phyloP scores from a whole-genome alignment of 2,329 filamentous ascomycete species.

The Curvularia eragrostidis region DNA sequence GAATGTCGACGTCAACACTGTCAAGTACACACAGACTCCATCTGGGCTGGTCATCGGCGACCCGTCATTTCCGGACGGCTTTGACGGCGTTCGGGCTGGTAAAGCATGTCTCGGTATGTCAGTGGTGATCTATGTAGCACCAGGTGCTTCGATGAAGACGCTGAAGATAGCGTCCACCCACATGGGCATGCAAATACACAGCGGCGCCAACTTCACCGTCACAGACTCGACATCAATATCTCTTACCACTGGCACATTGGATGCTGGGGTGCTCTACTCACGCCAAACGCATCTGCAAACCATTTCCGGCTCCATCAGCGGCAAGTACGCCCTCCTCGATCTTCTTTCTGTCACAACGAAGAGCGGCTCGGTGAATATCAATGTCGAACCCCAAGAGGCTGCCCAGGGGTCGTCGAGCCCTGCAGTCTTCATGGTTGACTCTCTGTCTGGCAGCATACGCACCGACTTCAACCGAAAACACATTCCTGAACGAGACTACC shows the following conservation, averaged over 20 bases:
- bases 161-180: conserved; percentile 47
- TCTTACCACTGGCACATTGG: conserved; percentile 45
- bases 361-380: conserved; percentile 52
- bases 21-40: conserved; percentile 37
- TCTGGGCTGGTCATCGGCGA: conserved; percentile 39
- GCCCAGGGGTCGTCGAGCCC: conserved; percentile 35
- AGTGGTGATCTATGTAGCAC: conserved; percentile 47
- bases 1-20: conserved; percentile 38
- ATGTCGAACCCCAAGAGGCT: conserved; percentile 49
- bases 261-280: conserved; percentile 44
- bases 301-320: conserved; percentile 51
- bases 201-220: conserved; percentile 42
- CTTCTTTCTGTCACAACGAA: conserved; percentile 50
- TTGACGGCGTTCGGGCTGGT: conserved; percentile 32
- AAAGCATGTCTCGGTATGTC: conserved; percentile 50
- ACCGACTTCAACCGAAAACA: conserved; percentile 44
- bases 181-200: conserved; percentile 48
- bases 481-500: conserved; percentile 53
- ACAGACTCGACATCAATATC: conserved; percentile 43
- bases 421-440: conserved; percentile 48
- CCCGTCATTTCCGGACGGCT: conserved; percentile 29
- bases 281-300: conserved; percentile 51
- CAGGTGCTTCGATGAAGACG: conserved; percentile 41
- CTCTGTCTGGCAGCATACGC: conserved; percentile 49
- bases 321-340: conserved; percentile 51